Conservation (phyloP, 768 basidiomycete genomes). For the Dioszegia crocea region DNA sequence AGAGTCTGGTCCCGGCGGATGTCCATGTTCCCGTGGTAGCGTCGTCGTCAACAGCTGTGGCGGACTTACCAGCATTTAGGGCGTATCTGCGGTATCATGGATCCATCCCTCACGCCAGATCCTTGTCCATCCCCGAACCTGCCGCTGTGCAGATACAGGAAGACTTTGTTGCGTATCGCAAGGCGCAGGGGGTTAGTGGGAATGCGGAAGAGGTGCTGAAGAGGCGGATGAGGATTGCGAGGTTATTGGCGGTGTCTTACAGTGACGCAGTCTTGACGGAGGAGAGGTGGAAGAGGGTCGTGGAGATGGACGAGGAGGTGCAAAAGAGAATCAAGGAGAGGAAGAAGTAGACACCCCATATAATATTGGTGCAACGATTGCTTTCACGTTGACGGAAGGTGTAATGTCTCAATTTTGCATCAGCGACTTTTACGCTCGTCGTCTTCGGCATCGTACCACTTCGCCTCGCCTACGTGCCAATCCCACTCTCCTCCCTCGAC, state of each 20-base stretch:
- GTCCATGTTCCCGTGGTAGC: conserved; percentile 13
- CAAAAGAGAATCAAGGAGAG: conserved; percentile 10
- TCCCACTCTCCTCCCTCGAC: conserved; percentile 15
- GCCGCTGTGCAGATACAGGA: conserved; percentile 38
- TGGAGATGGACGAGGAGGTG: conserved; percentile 27
- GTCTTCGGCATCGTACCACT: background rate
- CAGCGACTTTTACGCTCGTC: background rate
- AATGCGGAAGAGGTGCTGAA: conserved; percentile 38
- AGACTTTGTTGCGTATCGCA: conserved; percentile 32
- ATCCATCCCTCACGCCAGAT: conserved; percentile 13
- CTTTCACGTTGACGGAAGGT: too few relatives aligned
- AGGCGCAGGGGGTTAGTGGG: conserved; percentile 4
- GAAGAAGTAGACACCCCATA: background rate
- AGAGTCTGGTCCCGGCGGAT: conserved; percentile 42
- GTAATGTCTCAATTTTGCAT: background rate
- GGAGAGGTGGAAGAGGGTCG: conserved; percentile 28
- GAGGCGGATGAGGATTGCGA: conserved; percentile 43
- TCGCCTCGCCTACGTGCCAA: conserved; percentile 1
- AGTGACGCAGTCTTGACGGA: conserved; percentile 15
- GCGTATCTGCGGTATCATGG: conserved; percentile 13
- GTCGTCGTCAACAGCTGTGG: background rate
- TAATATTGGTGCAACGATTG: too few relatives aligned
- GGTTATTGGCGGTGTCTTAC: conserved; percentile 37
- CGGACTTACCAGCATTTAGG: conserved; percentile 10
- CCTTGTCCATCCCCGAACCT: conserved; percentile 33